Base-by-base conservation (phyloP, 2,329 filamentous ascomycete genomes). In the Aspergillus jensenii region DNA sequence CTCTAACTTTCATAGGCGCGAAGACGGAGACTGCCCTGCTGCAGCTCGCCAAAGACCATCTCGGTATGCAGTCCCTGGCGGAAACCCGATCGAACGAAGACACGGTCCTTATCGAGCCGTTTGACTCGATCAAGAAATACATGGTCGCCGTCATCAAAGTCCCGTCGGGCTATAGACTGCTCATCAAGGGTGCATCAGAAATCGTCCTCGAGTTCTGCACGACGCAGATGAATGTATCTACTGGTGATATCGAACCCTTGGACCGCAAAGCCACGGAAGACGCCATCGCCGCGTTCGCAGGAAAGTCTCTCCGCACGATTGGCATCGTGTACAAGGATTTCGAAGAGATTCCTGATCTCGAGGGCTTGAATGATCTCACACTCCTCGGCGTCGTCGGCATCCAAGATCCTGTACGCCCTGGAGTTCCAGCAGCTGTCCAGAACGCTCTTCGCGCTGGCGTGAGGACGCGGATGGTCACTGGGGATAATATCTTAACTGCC, bases 281-380 rank as follows among this genome's bases (percentile, higher is more conserved):
- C 19, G 80, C 91, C 49, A 96, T 96, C 65, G 85, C 87, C 61
- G 83, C 82, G 46, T 96, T 96, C 70, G 92, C 92, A 9, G 86
- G 84, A 25, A 84, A 88, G 17, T 96, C 91, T 8, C 81, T 96
- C 31, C 86, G 92, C 62, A 96, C 92, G 1, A 96, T 96, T 65
- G 90, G 88, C 41, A 83, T 96, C 62, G 81, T 91, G 52, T 96
- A 91, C 75, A 88, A 87, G 56, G 92, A 96, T 66, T 96, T 95
- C 64, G 84, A 90, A 21, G 83, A 84, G 52, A 96, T 92, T 92
- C 92, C 93, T 33, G 27, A 31, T 9, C 27, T 31, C 27, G 9
- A 31, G 3, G 4, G 4, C 91, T 91, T 5, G 83, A 80, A 59
- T 81, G 83, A 48, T 84, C 82, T 15, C 84, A 77, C 33, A 80